Evolutionary conservation across 257 asterid species (phyloP).

Genomic region (Solanum tacnaense): DNA sequence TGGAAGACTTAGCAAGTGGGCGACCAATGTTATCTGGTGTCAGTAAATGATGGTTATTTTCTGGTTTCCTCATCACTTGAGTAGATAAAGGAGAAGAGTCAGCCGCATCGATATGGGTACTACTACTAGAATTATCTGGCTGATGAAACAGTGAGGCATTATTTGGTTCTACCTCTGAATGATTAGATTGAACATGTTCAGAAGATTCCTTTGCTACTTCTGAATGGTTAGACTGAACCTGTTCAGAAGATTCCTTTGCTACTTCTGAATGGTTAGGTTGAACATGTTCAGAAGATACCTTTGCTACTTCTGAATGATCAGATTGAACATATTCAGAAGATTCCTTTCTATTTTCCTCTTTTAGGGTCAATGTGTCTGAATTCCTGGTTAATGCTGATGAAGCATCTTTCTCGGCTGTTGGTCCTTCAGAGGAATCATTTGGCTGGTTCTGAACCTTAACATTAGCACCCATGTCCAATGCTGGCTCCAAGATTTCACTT

Average conservation of each 20-base stretch:
- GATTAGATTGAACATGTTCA: slow-evolving; percentile 1
- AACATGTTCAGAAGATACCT: not conserved
- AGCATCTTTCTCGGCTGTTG: slow-evolving; percentile 13
- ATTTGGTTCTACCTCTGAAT: not conserved
- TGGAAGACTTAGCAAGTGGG: slow-evolving; percentile 18
- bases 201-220: not conserved
- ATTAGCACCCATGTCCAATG: not conserved
- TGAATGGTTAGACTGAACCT: slow-evolving; percentile 1
- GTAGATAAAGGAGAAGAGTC: slow-evolving; percentile 20
- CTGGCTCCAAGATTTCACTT: not conserved
- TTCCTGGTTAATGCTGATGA: slow-evolving; percentile 7
- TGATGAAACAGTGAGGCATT: slow-evolving; percentile 7
- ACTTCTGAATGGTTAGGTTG: slow-evolving; percentile 2
- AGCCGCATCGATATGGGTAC: slow-evolving; percentile 5
- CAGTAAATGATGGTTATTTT: not conserved
- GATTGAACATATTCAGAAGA: not conserved
- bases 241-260: not conserved
- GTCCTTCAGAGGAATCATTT: slow-evolving; percentile 20
- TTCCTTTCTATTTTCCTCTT: slow-evolving; percentile 12
- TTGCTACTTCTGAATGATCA: not conserved
- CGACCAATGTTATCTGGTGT: slow-evolving; percentile 10
- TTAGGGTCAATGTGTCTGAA: slow-evolving; percentile 1
- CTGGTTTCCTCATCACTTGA: slow-evolving; percentile 18
- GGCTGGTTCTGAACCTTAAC: not conserved
- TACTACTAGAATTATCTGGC: slow-evolving; percentile 6